phyloP scores from a whole-genome alignment of 177 flowering plant species.

The Telopea speciosissima region DNA sequence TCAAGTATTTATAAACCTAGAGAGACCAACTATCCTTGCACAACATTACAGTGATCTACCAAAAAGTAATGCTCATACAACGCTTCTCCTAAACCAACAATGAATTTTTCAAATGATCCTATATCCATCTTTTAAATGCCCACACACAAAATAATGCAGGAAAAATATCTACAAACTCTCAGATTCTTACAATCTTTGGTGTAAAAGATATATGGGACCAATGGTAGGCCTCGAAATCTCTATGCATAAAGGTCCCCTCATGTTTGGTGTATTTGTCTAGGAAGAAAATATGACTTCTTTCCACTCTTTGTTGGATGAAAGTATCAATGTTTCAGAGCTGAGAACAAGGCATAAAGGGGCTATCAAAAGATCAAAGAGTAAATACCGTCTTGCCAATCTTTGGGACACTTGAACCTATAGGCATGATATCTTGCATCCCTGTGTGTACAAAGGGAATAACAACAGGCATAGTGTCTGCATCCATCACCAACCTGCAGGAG shows the following conservation, averaged over 20 bases:
- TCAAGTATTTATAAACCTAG: no score
- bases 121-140: no score
- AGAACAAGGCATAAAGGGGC: not conserved
- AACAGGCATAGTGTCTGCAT: conserved; percentile 64
- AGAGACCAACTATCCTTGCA: no score
- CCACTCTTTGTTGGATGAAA: not conserved
- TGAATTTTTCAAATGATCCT: no score
- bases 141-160: not conserved
- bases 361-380: not conserved
- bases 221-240: no score
- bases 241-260: not conserved
- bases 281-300: not conserved
- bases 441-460: conserved; percentile 90
- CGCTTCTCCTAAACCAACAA: no score
- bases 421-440: conserved; percentile 97
- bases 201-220: not conserved
- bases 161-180: no score
- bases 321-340: not conserved
- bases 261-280: not conserved
- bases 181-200: not conserved
- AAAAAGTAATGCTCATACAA: no score
- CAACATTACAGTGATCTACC: no score
- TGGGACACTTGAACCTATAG: conserved; percentile 78
- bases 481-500: conserved; percentile 63
- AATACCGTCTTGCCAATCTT: conserved; percentile 82